Evolutionary conservation across 805 yeast genomes (phyloP).

Genomic region (Candida maesae): DNA sequence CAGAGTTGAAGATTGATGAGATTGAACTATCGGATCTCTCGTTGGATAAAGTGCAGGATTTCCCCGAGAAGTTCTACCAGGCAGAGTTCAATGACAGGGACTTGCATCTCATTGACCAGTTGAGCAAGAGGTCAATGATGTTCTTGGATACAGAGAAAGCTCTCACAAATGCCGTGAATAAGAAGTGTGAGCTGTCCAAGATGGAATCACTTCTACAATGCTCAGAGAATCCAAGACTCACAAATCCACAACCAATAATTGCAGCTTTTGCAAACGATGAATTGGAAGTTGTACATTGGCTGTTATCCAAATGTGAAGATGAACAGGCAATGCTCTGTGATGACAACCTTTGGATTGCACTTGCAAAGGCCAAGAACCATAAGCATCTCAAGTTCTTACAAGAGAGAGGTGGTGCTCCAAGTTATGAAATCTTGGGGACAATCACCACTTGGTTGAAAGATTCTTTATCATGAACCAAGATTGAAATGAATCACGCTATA

Average conservation of each 20-base stretch:
- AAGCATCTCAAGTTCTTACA: conserved; percentile 14
- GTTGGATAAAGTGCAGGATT: conserved; percentile 15
- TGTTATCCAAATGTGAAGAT: conserved; percentile 11
- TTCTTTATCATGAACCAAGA: not conserved
- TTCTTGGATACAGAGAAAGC: conserved; percentile 10
- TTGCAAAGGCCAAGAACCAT: conserved; percentile 6
- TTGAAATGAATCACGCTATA: not conserved
- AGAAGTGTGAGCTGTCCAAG: not conserved
- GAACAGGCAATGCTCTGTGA: conserved; percentile 12
- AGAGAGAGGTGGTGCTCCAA: conserved; percentile 23
- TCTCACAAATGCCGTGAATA: conserved; percentile 8
- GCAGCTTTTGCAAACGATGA: conserved; percentile 13
- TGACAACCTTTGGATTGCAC: conserved; percentile 21
- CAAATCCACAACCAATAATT: conserved; percentile 15
- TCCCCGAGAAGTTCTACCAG: conserved; percentile 16
- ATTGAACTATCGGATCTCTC: conserved; percentile 13
- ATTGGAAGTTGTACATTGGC: conserved; percentile 16
- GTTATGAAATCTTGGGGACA: conserved; percentile 15
- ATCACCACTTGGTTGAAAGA: conserved; percentile 1
- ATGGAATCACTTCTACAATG: conserved; percentile 10
- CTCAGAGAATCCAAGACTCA: conserved; percentile 7
- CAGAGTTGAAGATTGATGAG: conserved; percentile 6
- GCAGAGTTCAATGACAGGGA: conserved; percentile 8
- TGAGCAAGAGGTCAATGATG: conserved; percentile 10
- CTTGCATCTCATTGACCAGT: conserved; percentile 4